These are phyloP conservation scores for Suillus bovinus DNA, from an alignment of 768 basidiomycete species.

Conservation along the genomic window DNA sequence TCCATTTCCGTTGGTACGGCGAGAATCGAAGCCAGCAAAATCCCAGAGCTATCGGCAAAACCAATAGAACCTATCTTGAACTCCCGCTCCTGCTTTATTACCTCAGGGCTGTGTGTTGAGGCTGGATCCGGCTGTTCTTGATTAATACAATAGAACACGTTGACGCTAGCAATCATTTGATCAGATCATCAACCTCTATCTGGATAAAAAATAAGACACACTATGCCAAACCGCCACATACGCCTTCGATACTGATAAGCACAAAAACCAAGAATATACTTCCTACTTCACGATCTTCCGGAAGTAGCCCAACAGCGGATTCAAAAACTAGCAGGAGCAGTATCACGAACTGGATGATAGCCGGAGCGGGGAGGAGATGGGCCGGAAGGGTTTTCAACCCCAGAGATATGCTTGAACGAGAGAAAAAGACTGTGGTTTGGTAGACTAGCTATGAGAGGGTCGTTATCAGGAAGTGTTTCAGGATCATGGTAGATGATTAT, in stretches of 20 bases:
- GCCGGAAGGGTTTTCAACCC: slow-evolving; percentile 79
- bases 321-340: slow-evolving; percentile 63
- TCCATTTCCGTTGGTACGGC: slow-evolving; percentile 58
- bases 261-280: slow-evolving; percentile 68
- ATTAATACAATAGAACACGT: slow-evolving; percentile 82
- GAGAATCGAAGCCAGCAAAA: slow-evolving; percentile 42
- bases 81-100: slow-evolving; percentile 74
- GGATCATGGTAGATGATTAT: background rate
- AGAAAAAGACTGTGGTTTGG: slow-evolving; percentile 90
- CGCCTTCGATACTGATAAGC: slow-evolving; percentile 84
- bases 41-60: slow-evolving; percentile 80
- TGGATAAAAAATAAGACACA: slow-evolving; percentile 39
- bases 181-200: slow-evolving; percentile 3
- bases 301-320: slow-evolving; percentile 68
- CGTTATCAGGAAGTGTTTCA: background rate
- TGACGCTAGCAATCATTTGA: slow-evolving; percentile 58
- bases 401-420: slow-evolving; percentile 86
- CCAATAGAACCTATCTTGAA: slow-evolving; percentile 92
- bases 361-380: slow-evolving; percentile 69
- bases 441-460: slow-evolving; percentile 64
- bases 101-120: slow-evolving; percentile 51
- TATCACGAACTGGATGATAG: slow-evolving; percentile 67
- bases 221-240: slow-evolving; percentile 94
- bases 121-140: slow-evolving; percentile 60
- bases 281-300: slow-evolving; percentile 39